Conservation (phyloP, 2,329 filamentous ascomycete species). For the Epichloe gansuensis region DNA sequence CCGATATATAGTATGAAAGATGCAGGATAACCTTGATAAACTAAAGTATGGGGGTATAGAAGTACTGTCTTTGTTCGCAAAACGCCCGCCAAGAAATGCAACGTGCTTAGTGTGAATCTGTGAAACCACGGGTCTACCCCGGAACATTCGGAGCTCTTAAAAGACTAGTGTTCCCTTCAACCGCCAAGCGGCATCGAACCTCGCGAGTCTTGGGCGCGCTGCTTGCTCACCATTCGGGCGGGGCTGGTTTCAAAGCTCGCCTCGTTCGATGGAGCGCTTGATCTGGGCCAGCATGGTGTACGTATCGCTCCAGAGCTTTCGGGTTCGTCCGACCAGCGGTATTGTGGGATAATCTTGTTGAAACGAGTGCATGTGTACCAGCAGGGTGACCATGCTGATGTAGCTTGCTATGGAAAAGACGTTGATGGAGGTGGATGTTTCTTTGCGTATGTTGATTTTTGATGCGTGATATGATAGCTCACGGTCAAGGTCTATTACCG, state of each 20-base stretch:
- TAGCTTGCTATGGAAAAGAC: conserved; percentile 68
- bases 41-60: not conserved
- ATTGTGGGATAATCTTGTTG: conserved; percentile 49
- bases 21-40: not conserved
- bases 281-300: conserved; percentile 17
- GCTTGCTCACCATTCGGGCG: no score
- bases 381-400: conserved; percentile 58
- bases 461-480: conserved; percentile 65
- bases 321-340: conserved; percentile 36
- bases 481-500: conserved; percentile 52
- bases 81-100: not conserved
- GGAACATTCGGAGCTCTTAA: not conserved
- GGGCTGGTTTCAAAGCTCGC: conserved; percentile 13
- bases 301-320: conserved; percentile 23
- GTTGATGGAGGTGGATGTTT: conserved; percentile 65
- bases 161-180: not conserved
- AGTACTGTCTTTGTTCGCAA: not conserved
- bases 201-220: no score
- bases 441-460: conserved; percentile 67
- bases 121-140: no score
- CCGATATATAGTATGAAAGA: not conserved
- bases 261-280: conserved; percentile 19
- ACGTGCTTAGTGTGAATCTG: not conserved
- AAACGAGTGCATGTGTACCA: conserved; percentile 54
- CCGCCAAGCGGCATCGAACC: not conserved